phyloP scores from a whole-genome alignment of 2,329 filamentous ascomycete species.

The Metarhizium sp. region DNA sequence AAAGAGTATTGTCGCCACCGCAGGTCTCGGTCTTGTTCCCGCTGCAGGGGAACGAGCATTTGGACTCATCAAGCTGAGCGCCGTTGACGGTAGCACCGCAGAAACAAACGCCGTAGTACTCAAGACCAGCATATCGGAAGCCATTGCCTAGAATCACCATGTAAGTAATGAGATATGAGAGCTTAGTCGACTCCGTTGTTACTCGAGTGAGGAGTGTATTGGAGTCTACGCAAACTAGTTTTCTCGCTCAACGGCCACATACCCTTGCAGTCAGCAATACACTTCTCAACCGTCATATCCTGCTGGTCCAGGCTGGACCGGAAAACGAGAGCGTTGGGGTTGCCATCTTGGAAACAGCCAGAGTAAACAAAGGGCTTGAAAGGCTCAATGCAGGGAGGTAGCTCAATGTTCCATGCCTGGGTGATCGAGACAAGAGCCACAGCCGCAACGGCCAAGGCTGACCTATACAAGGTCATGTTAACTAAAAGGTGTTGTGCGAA shows the following conservation, averaged over 20 bases:
- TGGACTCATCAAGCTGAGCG: constrained; percentile 39
- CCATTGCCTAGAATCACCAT: constrained; percentile 27
- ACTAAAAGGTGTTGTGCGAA: background rate
- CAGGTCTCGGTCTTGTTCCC: constrained; percentile 35
- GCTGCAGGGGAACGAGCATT: constrained; percentile 48
- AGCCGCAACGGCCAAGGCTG: constrained; percentile 25
- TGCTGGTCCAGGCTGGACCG: constrained; percentile 26
- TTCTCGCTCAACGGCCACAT: constrained; percentile 4
- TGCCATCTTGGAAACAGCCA: constrained; percentile 37
- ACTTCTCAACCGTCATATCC: constrained; percentile 39
- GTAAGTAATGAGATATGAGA: background rate
- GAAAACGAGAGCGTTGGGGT: constrained; percentile 28
- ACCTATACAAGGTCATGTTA: constrained; percentile 7
- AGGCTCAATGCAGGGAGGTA: constrained; percentile 33
- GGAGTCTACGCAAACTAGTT: background rate
- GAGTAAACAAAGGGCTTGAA: constrained; percentile 38
- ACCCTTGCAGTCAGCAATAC: constrained; percentile 40
- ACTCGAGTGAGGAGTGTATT: background rate
- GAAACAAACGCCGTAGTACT: constrained; percentile 44
- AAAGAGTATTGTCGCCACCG: constrained; percentile 37
- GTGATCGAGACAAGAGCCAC: constrained; percentile 25
- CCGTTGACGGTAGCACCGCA: constrained; percentile 41
- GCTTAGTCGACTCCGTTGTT: background rate
- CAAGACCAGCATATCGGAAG: constrained; percentile 41
- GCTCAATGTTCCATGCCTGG: constrained; percentile 32